Evolutionary conservation across 1,139 yeast genomes (phyloP), one percentile per base, ranked within the genome.

Genomic region (Candida sp.): DNA sequence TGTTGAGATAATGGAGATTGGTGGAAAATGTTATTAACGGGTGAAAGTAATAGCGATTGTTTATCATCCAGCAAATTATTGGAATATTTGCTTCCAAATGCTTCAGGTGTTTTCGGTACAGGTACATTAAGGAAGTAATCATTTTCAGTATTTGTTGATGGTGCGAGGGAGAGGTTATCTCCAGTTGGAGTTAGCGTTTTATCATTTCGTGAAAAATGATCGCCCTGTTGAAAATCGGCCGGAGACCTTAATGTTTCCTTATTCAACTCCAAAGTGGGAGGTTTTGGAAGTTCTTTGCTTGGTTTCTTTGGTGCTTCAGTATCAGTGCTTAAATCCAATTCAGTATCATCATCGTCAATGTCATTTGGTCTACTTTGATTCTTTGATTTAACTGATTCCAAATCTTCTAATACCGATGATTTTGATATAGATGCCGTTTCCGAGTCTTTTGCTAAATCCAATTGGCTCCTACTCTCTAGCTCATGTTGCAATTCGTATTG

Each of bases 101-200:
- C 56, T 22, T 60, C 57, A 1, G 62, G 61, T n/a, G 63, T 57
- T 5, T 43, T 39, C 2, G 61, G 58, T 4, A 40, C 35, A 21
- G 61, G 58, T 4, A 40, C 35, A 21, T 43, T 15, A 32, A 39
- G 37, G 19, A 39, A 21, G 22, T 37, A 25, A n/a, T 27, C 37
- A 12, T 38, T 33, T 11, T 43, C 40, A 44, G 38, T 39, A 21
- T 9, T 35, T 21, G 23, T 4, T 35, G 25, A 21, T 6, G 27
- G 25, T 19, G 36, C 37, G 29, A 40, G 46, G 21, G 46, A 38
- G 29, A 54, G 51, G 19, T 44, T 50, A 19, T 57, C 43, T 11
- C 45, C 42, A 22, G 44, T 37, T 42, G 55, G 63, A 15, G 52
- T 49, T 27, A 38, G 41, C 8, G 49, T 45, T 11, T 45, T 46